These are phyloP conservation scores for Syncephalis plumigaleata DNA, from an alignment of 371 early-diverging fungal species.

Conservation along the genomic window DNA sequence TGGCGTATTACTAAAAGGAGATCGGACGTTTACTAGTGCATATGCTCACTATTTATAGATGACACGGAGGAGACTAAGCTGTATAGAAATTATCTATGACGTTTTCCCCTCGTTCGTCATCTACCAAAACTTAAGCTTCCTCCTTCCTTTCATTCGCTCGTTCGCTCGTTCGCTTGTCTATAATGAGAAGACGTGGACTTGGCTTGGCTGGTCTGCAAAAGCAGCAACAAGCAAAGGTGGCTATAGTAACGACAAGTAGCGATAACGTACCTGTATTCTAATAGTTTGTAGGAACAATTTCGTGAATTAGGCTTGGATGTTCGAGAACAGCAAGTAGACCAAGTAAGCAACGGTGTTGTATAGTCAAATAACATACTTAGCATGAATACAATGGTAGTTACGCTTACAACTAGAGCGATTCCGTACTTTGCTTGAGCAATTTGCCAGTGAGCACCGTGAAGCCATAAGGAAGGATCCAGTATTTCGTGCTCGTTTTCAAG, in stretches of 20 bases:
- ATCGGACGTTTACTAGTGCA: too few species aligned
- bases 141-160: too few species aligned
- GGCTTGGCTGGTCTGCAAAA: background rate
- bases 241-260: too few species aligned
- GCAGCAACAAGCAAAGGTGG: background rate
- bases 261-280: too few species aligned
- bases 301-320: constrained; percentile 31
- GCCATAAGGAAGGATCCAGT: constrained; percentile 77
- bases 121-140: too few species aligned
- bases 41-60: too few species aligned
- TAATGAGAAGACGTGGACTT: background rate
- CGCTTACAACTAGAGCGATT: constrained; percentile 59
- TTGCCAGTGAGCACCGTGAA: constrained; percentile 68
- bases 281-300: constrained; percentile 28
- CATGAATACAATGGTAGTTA: constrained; percentile 18
- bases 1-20: too few species aligned
- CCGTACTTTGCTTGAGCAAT: constrained; percentile 62
- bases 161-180: background rate
- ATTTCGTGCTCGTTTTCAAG: constrained; percentile 81
- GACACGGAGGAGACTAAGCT: too few species aligned
- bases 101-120: too few species aligned
- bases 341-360: constrained; percentile 12
- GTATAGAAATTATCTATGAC: too few species aligned
- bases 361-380: background rate
- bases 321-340: constrained; percentile 31